Evolutionary conservation across 306 rosid species (phyloP).

Genomic region (Begonia peltatifolia): DNA sequence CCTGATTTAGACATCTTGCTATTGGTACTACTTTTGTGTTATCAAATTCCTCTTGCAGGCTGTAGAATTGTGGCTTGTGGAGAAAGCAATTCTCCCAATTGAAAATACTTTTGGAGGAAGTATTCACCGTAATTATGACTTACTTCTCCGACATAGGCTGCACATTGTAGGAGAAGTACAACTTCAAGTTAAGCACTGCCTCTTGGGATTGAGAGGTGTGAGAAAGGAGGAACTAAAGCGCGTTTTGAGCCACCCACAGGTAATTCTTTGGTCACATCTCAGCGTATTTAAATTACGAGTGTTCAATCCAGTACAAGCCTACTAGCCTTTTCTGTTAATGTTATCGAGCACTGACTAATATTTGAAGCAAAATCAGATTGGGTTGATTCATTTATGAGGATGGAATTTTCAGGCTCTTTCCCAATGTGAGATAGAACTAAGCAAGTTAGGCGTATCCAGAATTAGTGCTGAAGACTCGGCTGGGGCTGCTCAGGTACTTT

Average conservation of each 20-base stretch:
- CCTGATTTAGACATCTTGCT: background rate
- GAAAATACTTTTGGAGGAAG: constrained; percentile 86
- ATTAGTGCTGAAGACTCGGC: constrained; percentile 62
- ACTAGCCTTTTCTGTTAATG: too few species aligned
- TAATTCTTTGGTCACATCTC: constrained; percentile 9
- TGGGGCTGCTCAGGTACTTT: constrained; percentile 64
- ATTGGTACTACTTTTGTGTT: constrained; percentile 10
- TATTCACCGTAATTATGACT: constrained; percentile 81
- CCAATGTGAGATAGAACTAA: constrained; percentile 54
- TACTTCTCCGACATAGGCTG: constrained; percentile 82
- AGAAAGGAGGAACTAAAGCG: constrained; percentile 50
- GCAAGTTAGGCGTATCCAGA: constrained; percentile 35
- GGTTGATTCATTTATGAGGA: too few species aligned
- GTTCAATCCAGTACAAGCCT: background rate
- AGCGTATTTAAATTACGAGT: background rate
- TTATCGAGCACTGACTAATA: too few species aligned
- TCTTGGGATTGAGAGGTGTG: constrained; percentile 67
- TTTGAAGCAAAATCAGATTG: too few species aligned
- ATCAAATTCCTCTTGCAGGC: constrained; percentile 35
- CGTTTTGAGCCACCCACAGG: constrained; percentile 88
- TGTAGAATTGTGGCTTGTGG: constrained; percentile 83
- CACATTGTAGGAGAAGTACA: constrained; percentile 87
- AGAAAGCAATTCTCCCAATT: constrained; percentile 85
- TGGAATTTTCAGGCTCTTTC: constrained; percentile 50
- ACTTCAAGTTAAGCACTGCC: constrained; percentile 64